Evolutionary conservation across 2,329 filamentous ascomycete species (phyloP), one percentile per base, ranked within the genome.

Genomic region (Metarhizium guizhouense): DNA sequence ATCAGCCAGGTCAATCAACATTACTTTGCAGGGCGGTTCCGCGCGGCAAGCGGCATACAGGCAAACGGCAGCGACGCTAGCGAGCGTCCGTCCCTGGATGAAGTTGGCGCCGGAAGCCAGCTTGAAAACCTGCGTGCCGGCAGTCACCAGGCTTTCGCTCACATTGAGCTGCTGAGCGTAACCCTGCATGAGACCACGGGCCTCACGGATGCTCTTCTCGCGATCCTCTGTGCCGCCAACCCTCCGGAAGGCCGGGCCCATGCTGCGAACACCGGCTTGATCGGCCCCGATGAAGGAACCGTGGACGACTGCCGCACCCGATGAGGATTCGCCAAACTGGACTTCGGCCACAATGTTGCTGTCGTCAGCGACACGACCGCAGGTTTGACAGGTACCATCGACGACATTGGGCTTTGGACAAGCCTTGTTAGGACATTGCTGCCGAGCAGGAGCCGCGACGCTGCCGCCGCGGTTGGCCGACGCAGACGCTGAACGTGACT

Each of bases 1-100:
- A 67, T 99, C 94, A 13, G 94, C 90, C 67, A 99, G 84, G 68
- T 99, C 94, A 68, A 99, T 97, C 47, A 99, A 80, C 87, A 99
- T 92, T 62, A 94, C 80, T 47, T 86, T 88, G 67, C 94, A 95
- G 29, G 86, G 85, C 47, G 83, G 82, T 59, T 89, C 84, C 54
- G 87, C 83, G 58, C 94, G 85, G 66, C 90, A 95, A 14, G 90
- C 90, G 55, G 90, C 87, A 63, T 97, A 99, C 34, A 99, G 78
- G 67, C 89, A 93, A 32, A 95, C 88, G n/a, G 90, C 90, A 32
- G 89, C 88, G 10, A 97, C 92, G 54, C 88, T 90, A 59, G 87
- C 84, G 51, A 91, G 87, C 18, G 87, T 87, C 56, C 94, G 88
- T 62, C 94, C 94, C 70, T 94, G 88, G 32, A 91, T 86, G 67